Base-by-base conservation (phyloP, 208 protist genomes). In the Endotrypanum monterogeii region DNA sequence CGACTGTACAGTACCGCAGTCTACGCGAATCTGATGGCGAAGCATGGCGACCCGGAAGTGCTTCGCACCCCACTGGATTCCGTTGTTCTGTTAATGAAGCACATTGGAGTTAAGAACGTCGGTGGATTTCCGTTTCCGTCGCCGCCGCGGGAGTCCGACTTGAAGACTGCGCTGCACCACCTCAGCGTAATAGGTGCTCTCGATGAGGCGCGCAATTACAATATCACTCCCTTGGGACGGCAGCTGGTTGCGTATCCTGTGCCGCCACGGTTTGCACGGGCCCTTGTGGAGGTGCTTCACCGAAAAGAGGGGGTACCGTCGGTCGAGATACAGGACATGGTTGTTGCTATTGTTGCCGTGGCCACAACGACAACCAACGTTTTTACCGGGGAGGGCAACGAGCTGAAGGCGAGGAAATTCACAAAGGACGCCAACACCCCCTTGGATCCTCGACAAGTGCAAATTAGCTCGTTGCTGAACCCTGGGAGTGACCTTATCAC, bases 1-100 rank as follows among this genome's bases (percentile, higher is more conserved):
- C 97, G 98, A n/a, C 84, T 99, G 20, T 99, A 99, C 88, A 99
- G 98, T 51, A 98, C 98, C 44, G 84, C 89, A 1, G 98, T 98
- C 1, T 99, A 93, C 85, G 87, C 98, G 5, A 99, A 99, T 75
- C 83, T 99, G 82, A 99, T 99, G 98, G 78, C 94, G n/a, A 91
- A 96, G 71, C 93, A 96, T 57, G 92, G 86, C 28, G 88, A 96
- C 48, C 99, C 99, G 7, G 99, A 99, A 83, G 93, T 98, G 67
- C 80, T 97, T 37, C 83, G 93, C 66, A 96, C 95, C 51, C 93
- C 95, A 12, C 79, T 98, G 35, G 95, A 98, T 66, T 94, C 93
- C 30, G 89, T 98, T 18, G 95, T 97, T 56, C 83, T 98, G 39
- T 76, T 98, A 30, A 96, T 98, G 90, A 97, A 97, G 80, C 86